Evolutionary conservation across 805 yeast genomes (phyloP), one percentile per base, ranked within the genome.

Genomic region (Wickerhamiella parazyma): DNA sequence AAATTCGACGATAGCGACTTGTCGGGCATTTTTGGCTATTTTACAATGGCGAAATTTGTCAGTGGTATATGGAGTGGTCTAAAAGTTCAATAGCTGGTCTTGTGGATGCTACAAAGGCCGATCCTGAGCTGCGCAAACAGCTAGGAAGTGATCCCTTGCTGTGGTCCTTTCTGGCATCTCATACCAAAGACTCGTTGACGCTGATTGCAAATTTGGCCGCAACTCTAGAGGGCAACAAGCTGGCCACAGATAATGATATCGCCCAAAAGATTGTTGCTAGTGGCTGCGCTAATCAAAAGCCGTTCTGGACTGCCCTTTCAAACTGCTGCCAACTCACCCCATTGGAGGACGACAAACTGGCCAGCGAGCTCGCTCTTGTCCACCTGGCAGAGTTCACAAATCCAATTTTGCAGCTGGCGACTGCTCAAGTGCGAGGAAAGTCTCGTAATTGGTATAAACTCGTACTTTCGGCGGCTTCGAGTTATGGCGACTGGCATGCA

Each of bases 1-100:
- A 54, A 41, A 18, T 52, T 50, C 6, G 56, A 47, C 37, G 57
- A 53, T 19, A 54, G 46, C 39, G 38, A 33, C 21, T 17, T 33
- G 35, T 33, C 21, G 35, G 31, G 31, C 31, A 28, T 28, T 28
- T n/a, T 28, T 11, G 31, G 6, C 5, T 11, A 12, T 4, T 11
- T 11, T 11, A 3, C 5, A n/a, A 11, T 12, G 16, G 12, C 16
- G 31, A 28, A 28, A 28, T 28, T 28, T 28, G 31, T 28, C 31
- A 28, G 31, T 28, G 6, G 24, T n/a, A 28, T 12, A 24, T 28
- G 31, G 8, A 11, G 16, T 28, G 31, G 31, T 12, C 31, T 3
- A 16, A 28, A 12, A 11, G 10, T 16, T 3, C 3, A 4, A n/a
- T 28, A 28, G 12, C 10, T n/a, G 16, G 7, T 7, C 31, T 28